A percentile compares a stretch with the other conserved stretches of the same genome.
Evolutionary conservation across 176 grass and related monocot species (phyloP).

Genomic region (Echinochloa phyllopogon): DNA sequence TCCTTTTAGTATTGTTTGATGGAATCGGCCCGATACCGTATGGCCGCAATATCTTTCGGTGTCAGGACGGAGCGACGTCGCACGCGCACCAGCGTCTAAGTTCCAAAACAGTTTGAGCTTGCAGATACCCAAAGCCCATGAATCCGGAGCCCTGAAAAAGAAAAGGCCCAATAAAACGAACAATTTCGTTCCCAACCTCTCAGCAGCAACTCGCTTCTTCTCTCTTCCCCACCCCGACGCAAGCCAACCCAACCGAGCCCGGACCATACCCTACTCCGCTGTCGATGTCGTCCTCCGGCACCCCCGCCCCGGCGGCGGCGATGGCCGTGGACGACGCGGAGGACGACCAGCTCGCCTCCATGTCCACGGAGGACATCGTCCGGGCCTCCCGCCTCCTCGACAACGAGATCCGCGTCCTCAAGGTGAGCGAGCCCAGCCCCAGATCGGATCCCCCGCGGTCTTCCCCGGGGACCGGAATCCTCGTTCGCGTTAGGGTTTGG

Average conservation of each 20-base stretch:
- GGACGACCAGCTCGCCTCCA: constrained; percentile 72
- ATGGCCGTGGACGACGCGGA: constrained; percentile 61
- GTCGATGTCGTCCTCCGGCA: background rate
- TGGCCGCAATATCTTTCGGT: too few species aligned
- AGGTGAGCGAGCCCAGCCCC: constrained; percentile 40
- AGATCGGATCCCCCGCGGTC: constrained; percentile 1
- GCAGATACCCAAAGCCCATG: background rate
- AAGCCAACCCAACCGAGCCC: background rate
- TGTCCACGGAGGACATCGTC: constrained; percentile 72
- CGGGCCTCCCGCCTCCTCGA: constrained; percentile 67
- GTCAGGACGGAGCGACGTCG: too few species aligned
- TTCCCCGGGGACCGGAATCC: background rate
- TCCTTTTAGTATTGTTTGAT: too few species aligned
- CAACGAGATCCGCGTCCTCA: constrained; percentile 87
- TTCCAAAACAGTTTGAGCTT: too few species aligned
- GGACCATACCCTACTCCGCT: constrained; percentile 1
- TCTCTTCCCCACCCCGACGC: background rate
- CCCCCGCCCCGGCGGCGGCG: constrained; percentile 20
- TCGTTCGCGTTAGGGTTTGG: background rate
- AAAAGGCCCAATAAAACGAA: background rate
- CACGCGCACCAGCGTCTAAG: too few species aligned
- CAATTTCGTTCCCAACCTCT: background rate
- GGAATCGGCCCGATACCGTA: too few species aligned
- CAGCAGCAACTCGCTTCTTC: background rate
- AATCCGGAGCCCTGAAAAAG: background rate